A percentile compares a stretch with the other conserved stretches of the same genome.
These are phyloP conservation scores for Melampsora larici-populina DNA, from an alignment of 1,284 basidiomycete species.

Conservation along the genomic window DNA sequence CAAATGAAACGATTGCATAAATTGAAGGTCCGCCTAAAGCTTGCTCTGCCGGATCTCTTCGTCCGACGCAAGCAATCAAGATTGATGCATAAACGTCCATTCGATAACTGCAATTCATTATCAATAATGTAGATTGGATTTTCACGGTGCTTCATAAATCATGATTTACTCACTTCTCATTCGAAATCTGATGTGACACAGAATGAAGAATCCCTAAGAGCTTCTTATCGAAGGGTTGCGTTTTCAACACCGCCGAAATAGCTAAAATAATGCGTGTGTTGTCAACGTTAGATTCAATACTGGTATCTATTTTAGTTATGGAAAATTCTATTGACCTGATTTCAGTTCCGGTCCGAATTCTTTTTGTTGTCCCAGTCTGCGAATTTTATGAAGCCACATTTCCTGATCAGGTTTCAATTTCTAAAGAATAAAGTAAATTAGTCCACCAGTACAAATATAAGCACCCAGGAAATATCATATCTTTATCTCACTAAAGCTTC, in stretches of 20 bases:
- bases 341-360: slow-evolving; percentile 22
- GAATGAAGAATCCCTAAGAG: slow-evolving; percentile 17
- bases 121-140: too few relatives aligned
- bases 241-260: slow-evolving; percentile 30
- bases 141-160: background rate
- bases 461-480: too few relatives aligned
- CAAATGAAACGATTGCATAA: slow-evolving; percentile 30
- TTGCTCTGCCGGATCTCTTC: slow-evolving; percentile 9
- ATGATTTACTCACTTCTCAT: slow-evolving; percentile 26
- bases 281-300: background rate
- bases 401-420: slow-evolving; percentile 23
- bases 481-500: slow-evolving; percentile 33
- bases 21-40: slow-evolving; percentile 25
- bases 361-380: slow-evolving; percentile 15
- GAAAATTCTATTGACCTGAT: slow-evolving; percentile 13
- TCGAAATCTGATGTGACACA: slow-evolving; percentile 21
- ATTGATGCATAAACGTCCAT: slow-evolving; percentile 22
- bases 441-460: background rate
- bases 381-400: slow-evolving; percentile 38
- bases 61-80: slow-evolving; percentile 27
- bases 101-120: slow-evolving; percentile 13
- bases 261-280: background rate
- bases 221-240: slow-evolving; percentile 25
- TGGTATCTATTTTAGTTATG: background rate
- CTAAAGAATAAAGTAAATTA: slow-evolving; percentile 2